Evolutionary conservation across 768 basidiomycete genomes (phyloP), one percentile per base, ranked within the genome.

Genomic region (Xerocomus spinulosus): DNA sequence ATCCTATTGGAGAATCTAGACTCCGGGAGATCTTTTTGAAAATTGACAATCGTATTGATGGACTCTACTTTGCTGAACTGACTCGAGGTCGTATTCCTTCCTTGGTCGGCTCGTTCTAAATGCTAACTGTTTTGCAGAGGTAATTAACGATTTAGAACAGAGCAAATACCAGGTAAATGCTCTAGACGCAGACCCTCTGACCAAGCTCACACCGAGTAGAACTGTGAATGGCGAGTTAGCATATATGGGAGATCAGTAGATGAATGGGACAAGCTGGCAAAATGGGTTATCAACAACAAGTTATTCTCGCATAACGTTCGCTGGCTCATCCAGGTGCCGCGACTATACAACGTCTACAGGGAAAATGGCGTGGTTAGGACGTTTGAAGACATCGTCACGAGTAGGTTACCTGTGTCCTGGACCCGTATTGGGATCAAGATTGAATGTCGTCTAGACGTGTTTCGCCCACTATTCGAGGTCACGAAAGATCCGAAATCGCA

Each of bases 201-300:
- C 40, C 20, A n/a, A 21, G 39, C 32, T 46, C 33, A 46, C 36
- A 17, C 38, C 37, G 28, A 25, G 23, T 12, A 92, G 86, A 93
- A 94, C 56, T 92, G 89, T 52, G 96, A 99, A 71, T 99, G 96
- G 92, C 82, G 96, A 5, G 78, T 98, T 48, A 95, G 92, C 53
- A 89, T 99, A 52, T 99, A 98, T 56, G 96, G 94, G 3, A 81
- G 92, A 48, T 78, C 76, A 3, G 55, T 67, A 10, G 76, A 81
- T 49, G 96, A 99, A 70, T 99, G 96, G 96, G 96, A 98, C 74
- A 97, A 97, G 61, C 74, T 99, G 6, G 96, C 96, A 15, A 87
- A 85, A 73, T 99, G 96, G 96, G 83, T 99, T 48, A 82, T 96
- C 63, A 78, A 88, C 62, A 81, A 97, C 73, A 92, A 95, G 65